These are phyloP conservation scores for Dothistroma septosporum DNA, from an alignment of 2,329 filamentous ascomycete species.

Conservation along the genomic window DNA sequence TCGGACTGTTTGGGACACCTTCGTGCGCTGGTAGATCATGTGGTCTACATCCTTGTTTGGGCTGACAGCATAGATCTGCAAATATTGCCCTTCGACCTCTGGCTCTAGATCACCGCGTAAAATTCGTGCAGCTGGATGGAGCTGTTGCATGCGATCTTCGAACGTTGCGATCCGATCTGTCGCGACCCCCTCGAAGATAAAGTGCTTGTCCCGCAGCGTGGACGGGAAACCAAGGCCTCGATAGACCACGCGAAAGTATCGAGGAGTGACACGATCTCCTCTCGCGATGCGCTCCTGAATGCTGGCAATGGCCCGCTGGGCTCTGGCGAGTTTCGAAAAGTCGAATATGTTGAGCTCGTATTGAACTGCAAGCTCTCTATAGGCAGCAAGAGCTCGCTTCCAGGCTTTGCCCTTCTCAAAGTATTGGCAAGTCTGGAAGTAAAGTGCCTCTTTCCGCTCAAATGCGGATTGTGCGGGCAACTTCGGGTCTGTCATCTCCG, in stretches of 20 bases:
- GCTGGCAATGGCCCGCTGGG: slow-evolving; percentile 83
- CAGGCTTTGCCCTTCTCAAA: slow-evolving; percentile 94
- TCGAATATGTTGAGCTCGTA: slow-evolving; percentile 89
- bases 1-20: slow-evolving; percentile 75
- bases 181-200: slow-evolving; percentile 79
- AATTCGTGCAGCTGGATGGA: slow-evolving; percentile 81
- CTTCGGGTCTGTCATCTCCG: slow-evolving; percentile 66
- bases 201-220: slow-evolving; percentile 80
- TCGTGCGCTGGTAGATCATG: slow-evolving; percentile 81
- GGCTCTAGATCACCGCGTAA: slow-evolving; percentile 63
- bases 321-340: slow-evolving; percentile 83
- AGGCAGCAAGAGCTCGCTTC: slow-evolving; percentile 81
- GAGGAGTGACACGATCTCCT: slow-evolving; percentile 70
- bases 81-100: slow-evolving; percentile 84
- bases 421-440: slow-evolving; percentile 90
- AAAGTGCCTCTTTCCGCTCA: slow-evolving; percentile 86
- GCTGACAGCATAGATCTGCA: slow-evolving; percentile 76
- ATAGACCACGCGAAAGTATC: slow-evolving; percentile 90
- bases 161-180: slow-evolving; percentile 76
- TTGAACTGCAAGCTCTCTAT: slow-evolving; percentile 85
- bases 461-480: slow-evolving; percentile 82
- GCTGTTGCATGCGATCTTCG: slow-evolving; percentile 85
- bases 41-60: slow-evolving; percentile 78
- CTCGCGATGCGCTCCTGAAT: slow-evolving; percentile 86
- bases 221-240: slow-evolving; percentile 82